Conservation (phyloP, 345 rosid species). For the Erysimum cheiranthoides region DNA sequence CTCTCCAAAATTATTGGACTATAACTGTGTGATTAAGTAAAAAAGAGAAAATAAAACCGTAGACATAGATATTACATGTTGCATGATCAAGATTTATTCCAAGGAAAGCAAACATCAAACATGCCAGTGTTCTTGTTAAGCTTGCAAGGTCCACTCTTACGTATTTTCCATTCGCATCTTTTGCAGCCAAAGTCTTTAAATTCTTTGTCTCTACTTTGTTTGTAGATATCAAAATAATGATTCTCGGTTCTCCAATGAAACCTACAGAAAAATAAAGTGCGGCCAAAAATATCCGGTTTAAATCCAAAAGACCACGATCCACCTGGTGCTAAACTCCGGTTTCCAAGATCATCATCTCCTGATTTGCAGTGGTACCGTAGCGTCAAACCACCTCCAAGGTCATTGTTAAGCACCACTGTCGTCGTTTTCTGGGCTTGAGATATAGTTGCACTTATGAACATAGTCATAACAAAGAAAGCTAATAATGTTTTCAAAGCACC, state of each 20-base stretch:
- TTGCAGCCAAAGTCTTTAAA: not conserved
- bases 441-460: conserved; percentile 9
- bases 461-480: not conserved
- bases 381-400: conserved; percentile 6
- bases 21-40: no score
- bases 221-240: conserved; percentile 24
- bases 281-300: not conserved
- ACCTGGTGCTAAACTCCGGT: not conserved
- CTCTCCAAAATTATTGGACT: no score
- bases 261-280: not conserved
- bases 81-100: conserved; percentile 1
- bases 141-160: not conserved
- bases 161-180: conserved; percentile 1
- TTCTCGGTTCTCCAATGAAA: not conserved
- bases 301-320: conserved; percentile 14
- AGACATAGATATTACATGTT: no score
- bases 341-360: not conserved
- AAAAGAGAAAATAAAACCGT: no score
- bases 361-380: not conserved
- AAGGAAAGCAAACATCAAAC: conserved; percentile 18
- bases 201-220: conserved; percentile 16
- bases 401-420: conserved; percentile 1
- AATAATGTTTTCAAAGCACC: not conserved
- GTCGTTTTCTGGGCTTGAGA: not conserved
- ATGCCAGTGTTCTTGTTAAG: not conserved